phyloP scores from a whole-genome alignment of 768 basidiomycete species.

The Strobilomyces dryophilus region DNA sequence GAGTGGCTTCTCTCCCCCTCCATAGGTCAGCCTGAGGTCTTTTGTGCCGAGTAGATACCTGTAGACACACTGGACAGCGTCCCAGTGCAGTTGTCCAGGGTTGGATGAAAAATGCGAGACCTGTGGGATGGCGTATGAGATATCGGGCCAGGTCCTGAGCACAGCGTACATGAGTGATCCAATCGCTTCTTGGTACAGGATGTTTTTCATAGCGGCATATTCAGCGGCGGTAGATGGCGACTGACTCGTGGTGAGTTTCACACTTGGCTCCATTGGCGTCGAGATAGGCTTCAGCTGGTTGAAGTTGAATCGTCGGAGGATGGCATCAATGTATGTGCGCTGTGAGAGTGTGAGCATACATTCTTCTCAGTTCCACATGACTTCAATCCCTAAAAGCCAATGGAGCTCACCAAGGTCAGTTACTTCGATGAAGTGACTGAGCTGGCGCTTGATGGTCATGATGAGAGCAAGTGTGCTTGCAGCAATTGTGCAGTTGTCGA shows the following conservation, averaged over 20 bases:
- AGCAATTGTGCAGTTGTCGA: background rate
- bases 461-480: background rate
- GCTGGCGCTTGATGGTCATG: background rate
- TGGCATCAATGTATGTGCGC: conserved; percentile 27
- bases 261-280: background rate
- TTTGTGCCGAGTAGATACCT: too few species aligned
- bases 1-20: background rate
- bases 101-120: background rate
- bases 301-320: conserved; percentile 29
- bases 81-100: background rate
- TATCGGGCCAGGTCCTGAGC: conserved; percentile 7
- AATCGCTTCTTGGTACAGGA: background rate
- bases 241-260: conserved; percentile 17
- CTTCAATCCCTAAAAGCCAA: too few species aligned
- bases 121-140: background rate
- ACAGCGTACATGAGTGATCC: background rate
- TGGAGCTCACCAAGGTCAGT: too few species aligned
- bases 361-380: background rate
- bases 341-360: background rate
- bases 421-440: too few species aligned
- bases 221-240: conserved; percentile 21
- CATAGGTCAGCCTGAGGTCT: background rate
- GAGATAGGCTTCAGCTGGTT: background rate
- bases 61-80: background rate
- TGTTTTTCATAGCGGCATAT: conserved; percentile 18